A percentile compares a stretch with the other conserved stretches of the same genome.
These are phyloP conservation scores for Alternaria triticimaculans DNA, from an alignment of 2,329 filamentous ascomycete species.

Conservation along the genomic window DNA sequence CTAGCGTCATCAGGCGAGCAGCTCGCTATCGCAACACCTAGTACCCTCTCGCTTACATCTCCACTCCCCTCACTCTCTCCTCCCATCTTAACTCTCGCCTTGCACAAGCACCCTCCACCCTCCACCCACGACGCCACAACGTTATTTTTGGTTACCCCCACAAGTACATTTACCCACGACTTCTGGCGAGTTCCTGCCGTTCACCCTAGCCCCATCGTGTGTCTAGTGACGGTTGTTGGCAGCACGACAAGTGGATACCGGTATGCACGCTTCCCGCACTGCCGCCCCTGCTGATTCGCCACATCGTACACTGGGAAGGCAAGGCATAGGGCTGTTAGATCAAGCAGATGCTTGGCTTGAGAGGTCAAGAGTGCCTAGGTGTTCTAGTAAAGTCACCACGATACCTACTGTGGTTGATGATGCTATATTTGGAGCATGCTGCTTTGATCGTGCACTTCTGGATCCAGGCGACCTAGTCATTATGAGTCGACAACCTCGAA, in stretches of 20 bases:
- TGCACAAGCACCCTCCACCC: not conserved
- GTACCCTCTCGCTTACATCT: not conserved
- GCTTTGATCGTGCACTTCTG: not conserved
- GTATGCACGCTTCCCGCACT: not conserved
- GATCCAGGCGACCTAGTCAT: not conserved
- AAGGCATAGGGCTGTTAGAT: not conserved
- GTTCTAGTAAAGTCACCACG: not conserved
- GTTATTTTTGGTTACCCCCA: not conserved
- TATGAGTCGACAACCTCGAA: not conserved
- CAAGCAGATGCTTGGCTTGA: not conserved
- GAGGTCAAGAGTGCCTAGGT: not conserved
- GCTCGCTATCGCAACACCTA: not conserved
- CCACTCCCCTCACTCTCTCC: not conserved
- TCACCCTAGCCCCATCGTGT: not conserved
- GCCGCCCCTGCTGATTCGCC: not conserved
- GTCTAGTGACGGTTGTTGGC: not conserved
- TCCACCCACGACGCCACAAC: not conserved
- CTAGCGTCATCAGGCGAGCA: not conserved
- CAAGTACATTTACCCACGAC: not conserved
- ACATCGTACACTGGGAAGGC: not conserved
- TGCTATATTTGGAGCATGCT: not conserved
- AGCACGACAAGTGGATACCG: not conserved
- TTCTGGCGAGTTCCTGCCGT: not conserved
- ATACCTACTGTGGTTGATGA: not conserved
- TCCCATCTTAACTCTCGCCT: not conserved